A percentile compares a stretch with the other conserved stretches of the same genome.
Conservation (phyloP, 2,329 filamentous ascomycete species). For the Aspergillus sp. region DNA sequence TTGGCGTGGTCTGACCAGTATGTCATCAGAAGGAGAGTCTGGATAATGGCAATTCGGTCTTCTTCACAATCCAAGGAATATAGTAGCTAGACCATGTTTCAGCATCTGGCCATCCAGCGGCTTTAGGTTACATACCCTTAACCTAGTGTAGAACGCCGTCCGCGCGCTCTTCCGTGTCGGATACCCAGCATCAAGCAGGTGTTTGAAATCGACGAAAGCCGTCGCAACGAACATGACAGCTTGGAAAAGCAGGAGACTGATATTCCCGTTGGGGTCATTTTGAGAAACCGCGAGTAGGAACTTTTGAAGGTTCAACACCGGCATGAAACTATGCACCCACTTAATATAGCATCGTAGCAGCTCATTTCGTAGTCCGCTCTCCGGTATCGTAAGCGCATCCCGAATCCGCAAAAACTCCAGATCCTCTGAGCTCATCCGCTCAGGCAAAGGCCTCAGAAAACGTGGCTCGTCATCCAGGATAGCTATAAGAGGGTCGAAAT, state of each 20-base stretch:
- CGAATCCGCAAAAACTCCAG: conserved; percentile 70
- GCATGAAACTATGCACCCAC: conserved; percentile 87
- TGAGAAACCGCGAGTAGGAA: conserved; percentile 47
- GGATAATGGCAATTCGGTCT: conserved; percentile 74
- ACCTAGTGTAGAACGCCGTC: conserved; percentile 74
- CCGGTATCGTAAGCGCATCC: conserved; percentile 67
- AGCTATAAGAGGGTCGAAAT: conserved; percentile 31
- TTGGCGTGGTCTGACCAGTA: conserved; percentile 92
- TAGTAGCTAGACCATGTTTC: conserved; percentile 51
- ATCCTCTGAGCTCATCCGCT: conserved; percentile 67
- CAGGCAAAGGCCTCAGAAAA: conserved; percentile 69
- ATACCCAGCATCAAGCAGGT: conserved; percentile 66
- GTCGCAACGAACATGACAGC: conserved; percentile 88
- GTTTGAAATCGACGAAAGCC: conserved; percentile 70
- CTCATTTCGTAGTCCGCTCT: conserved; percentile 60
- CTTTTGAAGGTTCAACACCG: conserved; percentile 59
- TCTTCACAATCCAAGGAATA: conserved; percentile 89
- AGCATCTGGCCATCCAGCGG: neutral
- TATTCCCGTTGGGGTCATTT: conserved; percentile 59
- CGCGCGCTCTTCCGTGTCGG: conserved; percentile 66
- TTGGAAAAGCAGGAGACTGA: conserved; percentile 79
- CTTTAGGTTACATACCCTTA: conserved; percentile 54
- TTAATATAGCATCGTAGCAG: conserved; percentile 71
- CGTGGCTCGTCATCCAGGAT: conserved; percentile 38
- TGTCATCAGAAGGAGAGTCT: conserved; percentile 77